Base-by-base conservation (phyloP, 257 asterid species). In the Coffea canephora region DNA sequence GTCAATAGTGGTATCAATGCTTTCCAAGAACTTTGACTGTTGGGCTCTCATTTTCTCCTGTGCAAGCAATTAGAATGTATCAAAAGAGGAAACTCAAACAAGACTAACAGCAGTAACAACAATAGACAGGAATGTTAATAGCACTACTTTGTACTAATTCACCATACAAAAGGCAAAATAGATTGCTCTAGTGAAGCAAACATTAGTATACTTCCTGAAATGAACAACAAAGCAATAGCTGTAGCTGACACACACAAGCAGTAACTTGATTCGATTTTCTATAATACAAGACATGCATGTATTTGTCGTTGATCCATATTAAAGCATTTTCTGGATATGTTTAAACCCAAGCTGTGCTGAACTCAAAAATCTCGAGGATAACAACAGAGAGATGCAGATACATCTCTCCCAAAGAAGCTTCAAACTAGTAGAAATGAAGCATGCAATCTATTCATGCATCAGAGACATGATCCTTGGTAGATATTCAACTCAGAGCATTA, bases 1-100 rank as follows among this genome's bases (percentile, higher is more conserved):
- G 78, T 93, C 97, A 69, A 59, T 82, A 74, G 82, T 78, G 77
- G 96, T 84, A 79, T 88, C 83, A 80, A 92, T 85, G 87, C 90
- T 91, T 82, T 87, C 93, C 89, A 96, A 81, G 82, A 96, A 96
- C 86, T 89, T 91, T 70, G 95, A 94, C 80, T 96, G 99, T 80
- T 94, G 95, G 54, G 90, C 91, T 86, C 87, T 89, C 99, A 96
- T 94, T 76, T 89, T 96, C 84, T 90, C 99, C 99, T 96, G 89
- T 62, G 73, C 43, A 65, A 80, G 52, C 80, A 77, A 73, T 83
- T 79, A 83, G 64, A 75, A 78, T 76, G 77, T 41, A 43, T 68
- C 71, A 65, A 77, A 75, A 15, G 62, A 68, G 72, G 64, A 34
- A 73, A 66, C 50, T 64, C 80, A 71, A 55, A 75, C 86, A 79